Evolutionary conservation across 495 filamentous ascomycete genomes (phyloP).

Genomic region (Cudoniella acicularis): DNA sequence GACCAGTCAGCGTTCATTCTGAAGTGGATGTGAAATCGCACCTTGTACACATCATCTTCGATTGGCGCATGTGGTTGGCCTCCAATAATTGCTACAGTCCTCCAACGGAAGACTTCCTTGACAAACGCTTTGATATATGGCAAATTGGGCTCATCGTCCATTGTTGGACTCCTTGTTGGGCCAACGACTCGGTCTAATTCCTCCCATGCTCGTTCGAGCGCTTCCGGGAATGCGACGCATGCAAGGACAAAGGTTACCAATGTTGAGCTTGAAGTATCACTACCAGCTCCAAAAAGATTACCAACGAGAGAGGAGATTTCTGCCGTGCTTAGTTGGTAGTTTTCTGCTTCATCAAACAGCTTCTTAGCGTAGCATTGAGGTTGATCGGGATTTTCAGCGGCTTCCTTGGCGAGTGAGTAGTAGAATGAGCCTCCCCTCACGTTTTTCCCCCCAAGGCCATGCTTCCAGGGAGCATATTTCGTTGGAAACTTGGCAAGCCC

Average conservation of each 20-base stretch:
- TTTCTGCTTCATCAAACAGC: conserved; percentile 45
- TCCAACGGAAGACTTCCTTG: conserved; percentile 62
- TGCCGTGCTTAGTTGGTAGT: conserved; percentile 45
- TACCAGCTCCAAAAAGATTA: conserved; percentile 42
- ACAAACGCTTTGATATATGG: conserved; percentile 58
- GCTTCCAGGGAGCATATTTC: conserved; percentile 56
- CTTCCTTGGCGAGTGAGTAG: conserved; percentile 53
- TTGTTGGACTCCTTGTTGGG: conserved; percentile 46
- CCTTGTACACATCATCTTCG: conserved; percentile 53
- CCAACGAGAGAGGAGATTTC: conserved; percentile 59
- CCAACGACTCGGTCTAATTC: conserved; percentile 60
- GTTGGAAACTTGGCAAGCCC: conserved; percentile 52
- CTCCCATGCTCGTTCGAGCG: conserved; percentile 43
- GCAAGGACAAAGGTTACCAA: conserved; percentile 37
- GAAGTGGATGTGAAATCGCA: background rate
- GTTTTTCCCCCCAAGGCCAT: conserved; percentile 47
- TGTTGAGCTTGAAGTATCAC: conserved; percentile 35
- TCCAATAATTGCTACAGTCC: conserved; percentile 59
- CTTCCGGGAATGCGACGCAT: conserved; percentile 46
- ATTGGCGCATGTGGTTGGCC: conserved; percentile 61
- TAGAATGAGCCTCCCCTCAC: conserved; percentile 49
- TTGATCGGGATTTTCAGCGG: conserved; percentile 38
- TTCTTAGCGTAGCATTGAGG: conserved; percentile 50
- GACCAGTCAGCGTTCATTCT: background rate
- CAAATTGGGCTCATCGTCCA: conserved; percentile 53